phyloP scores from a whole-genome alignment of 352 stramenopile genomes.

The Halophytophthora batemanensis region DNA sequence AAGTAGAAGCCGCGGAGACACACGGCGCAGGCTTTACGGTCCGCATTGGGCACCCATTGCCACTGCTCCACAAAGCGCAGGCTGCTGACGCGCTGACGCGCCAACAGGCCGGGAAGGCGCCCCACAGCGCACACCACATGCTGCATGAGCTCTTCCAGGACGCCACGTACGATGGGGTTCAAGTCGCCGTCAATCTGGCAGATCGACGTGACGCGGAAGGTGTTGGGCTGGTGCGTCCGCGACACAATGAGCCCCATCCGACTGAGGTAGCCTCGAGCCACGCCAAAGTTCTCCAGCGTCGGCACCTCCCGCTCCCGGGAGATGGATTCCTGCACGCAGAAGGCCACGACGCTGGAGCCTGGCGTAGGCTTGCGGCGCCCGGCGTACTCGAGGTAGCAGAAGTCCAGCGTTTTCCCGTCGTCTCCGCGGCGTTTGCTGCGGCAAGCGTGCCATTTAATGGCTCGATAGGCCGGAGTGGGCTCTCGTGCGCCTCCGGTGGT shows the following conservation, averaged over 20 bases:
- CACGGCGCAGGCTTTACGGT: conserved; percentile 69
- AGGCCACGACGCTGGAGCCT: conserved; percentile 55
- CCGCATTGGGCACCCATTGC: conserved; percentile 73
- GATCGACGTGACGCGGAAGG: conserved; percentile 60
- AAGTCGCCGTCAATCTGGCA: conserved; percentile 71
- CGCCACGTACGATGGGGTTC: conserved; percentile 35
- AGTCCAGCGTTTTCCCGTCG: conserved; percentile 54
- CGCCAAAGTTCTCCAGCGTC: conserved; percentile 53
- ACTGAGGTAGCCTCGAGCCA: conserved; percentile 50
- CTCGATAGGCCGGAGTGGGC: conserved; percentile 52
- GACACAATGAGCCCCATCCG: conserved; percentile 68
- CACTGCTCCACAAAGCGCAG: conserved; percentile 75
- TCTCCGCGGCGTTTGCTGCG: conserved; percentile 23
- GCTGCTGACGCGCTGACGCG: conserved; percentile 62
- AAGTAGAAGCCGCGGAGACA: conserved; percentile 75
- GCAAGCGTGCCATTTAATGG: conserved; percentile 72
- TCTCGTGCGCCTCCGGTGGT: not conserved
- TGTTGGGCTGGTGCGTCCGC: conserved; percentile 53
- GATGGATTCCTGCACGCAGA: conserved; percentile 78
- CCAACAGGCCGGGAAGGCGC: conserved; percentile 45
- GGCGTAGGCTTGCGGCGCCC: conserved; percentile 44
- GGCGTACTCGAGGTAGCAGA: conserved; percentile 80
- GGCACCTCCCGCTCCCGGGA: conserved; percentile 56
- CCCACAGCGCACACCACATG: conserved; percentile 44
- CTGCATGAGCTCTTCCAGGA: conserved; percentile 65